Base-by-base conservation (phyloP, 345 rosid species). In the Linum usitatissimum region DNA sequence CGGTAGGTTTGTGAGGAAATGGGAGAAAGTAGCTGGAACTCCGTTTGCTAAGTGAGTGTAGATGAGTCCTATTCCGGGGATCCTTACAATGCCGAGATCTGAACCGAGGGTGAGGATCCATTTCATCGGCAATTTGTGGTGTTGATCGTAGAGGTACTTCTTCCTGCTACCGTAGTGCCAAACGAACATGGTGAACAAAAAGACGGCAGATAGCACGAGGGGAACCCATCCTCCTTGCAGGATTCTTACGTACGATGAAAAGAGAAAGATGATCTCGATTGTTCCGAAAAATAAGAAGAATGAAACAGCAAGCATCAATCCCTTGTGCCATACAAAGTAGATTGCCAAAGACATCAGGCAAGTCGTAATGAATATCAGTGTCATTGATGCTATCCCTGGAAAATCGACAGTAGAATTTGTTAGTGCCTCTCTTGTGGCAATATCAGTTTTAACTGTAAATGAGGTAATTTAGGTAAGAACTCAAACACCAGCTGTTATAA, bases 51-150 rank as follows among this genome's bases (percentile, higher is more conserved):
- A 79, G 70, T 82, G 90, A 0, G 99, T 84, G 73, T 81, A 93
- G 73, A 93, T 74, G 51, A 93, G 90, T 60, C 97, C 97, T 36
- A 93, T 93, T 55, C 97, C 99, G 0, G 97, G 99, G 66, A 87
- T 83, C 72, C 90, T 82, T 60, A 93, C 79, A 36, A 90, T 79
- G 45, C 97, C 97, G 0, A 93, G 96, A 73, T 86, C 88, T 42
- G 97, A 86, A 65, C 96, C 97, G 13, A 82, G 78, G 4, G 76
- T 74, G 54, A 93, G 81, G 75, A 93, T 80, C 84, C 80, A 74
- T 77, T 90, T 93, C 90, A 86, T 79, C 28, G 91, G 73, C 49
- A 84, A 79, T 74, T 90, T 93, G 76, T 87, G 86, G 70, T 90
- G 96, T 62, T 78, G 78, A 77, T 87, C 99, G 53, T 81, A 75